These are phyloP conservation scores for Tinospora cordifolia DNA, from an alignment of 164 flowering plant genomes.

Conservation along the genomic window DNA sequence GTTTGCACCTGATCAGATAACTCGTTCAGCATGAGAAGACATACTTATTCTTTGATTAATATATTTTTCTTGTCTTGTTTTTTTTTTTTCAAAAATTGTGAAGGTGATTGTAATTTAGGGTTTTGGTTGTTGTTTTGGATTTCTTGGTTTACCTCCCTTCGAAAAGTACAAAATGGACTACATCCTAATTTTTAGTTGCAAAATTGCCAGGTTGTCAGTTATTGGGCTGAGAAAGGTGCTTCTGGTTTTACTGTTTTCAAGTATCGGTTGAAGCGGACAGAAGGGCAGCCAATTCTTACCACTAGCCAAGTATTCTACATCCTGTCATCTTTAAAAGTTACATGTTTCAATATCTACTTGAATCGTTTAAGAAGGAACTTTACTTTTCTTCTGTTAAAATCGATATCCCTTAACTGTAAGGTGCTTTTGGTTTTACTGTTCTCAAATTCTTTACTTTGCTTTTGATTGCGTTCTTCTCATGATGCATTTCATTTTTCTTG, in stretches of 20 bases:
- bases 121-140: neutral
- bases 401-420: too few relatives aligned
- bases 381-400: neutral
- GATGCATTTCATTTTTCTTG: too few relatives aligned
- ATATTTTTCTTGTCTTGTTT: too few relatives aligned
- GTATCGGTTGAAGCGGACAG: constrained; percentile 55
- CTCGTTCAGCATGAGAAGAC: too few relatives aligned
- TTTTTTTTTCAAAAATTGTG: too few relatives aligned
- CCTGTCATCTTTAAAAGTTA: neutral
- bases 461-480: too few relatives aligned
- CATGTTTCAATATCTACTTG: neutral
- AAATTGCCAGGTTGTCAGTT: constrained; percentile 12
- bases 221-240: constrained; percentile 77
- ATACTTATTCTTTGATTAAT: too few relatives aligned
- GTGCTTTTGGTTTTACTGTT: too few relatives aligned
- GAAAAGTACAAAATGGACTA: too few relatives aligned
- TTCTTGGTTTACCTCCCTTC: neutral
- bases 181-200: neutral
- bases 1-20: too few relatives aligned
- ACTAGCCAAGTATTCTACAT: constrained; percentile 55
- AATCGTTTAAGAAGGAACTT: neutral
- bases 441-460: too few relatives aligned
- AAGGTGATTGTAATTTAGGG: neutral
- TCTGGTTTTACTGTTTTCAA: constrained; percentile 79
- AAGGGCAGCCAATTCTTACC: constrained; percentile 69